These are phyloP conservation scores for Suhomyces sp. DNA, from an alignment of 805 yeast species.

Conservation along the genomic window DNA sequence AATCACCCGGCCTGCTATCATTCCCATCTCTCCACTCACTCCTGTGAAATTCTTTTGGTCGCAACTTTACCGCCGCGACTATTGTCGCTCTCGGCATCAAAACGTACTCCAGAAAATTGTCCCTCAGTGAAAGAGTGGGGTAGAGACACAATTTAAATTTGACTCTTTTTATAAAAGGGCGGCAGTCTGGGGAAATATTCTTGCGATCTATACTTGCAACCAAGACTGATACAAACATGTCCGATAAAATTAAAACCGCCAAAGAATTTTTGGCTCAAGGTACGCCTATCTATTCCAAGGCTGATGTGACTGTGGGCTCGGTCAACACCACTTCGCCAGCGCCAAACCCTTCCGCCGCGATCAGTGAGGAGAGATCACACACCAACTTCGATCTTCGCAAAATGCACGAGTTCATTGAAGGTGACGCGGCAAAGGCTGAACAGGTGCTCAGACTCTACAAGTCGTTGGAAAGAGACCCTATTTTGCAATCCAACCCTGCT, in stretches of 20 bases:
- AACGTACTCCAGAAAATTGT: neutral
- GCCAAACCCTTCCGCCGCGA: slow-evolving; percentile 35
- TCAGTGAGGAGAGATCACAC: slow-evolving; percentile 44
- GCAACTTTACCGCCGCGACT: neutral
- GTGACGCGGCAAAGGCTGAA: slow-evolving; percentile 45
- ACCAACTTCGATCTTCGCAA: slow-evolving; percentile 34
- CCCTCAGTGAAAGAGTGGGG: slow-evolving; percentile 4
- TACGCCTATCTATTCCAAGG: neutral
- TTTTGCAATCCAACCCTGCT: slow-evolving; percentile 50
- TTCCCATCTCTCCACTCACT: neutral
- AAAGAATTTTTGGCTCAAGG: neutral
- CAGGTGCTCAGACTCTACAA: slow-evolving; percentile 32
- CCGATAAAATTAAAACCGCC: neutral
- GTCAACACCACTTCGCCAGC: slow-evolving; percentile 3
- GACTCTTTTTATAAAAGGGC: neutral
- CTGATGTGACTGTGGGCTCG: neutral
- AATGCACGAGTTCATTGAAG: slow-evolving; percentile 57
- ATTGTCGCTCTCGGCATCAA: neutral
- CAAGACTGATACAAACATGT: neutral
- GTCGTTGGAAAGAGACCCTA: slow-evolving; percentile 60
- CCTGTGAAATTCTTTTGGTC: neutral
- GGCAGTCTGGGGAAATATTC: neutral
- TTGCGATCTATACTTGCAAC: neutral
- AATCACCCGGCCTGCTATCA: neutral
- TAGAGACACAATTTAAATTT: neutral